Base-by-base conservation (phyloP, 2,329 filamentous ascomycete species). In the Emericellopsis cladophorae region DNA sequence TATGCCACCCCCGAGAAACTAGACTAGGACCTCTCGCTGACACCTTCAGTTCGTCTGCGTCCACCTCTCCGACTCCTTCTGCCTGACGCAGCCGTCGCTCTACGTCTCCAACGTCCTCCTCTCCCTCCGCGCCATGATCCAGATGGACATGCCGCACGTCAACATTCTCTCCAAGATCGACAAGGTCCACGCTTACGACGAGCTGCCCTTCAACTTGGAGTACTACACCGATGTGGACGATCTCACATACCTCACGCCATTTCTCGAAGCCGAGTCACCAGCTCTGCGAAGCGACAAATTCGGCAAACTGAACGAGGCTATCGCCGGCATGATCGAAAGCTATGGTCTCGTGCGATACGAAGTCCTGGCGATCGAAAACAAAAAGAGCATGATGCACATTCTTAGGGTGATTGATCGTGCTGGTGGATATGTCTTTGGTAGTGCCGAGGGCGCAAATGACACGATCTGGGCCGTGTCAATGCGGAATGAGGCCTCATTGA, bases 81-180 rank as follows among this genome's bases (percentile, higher is more conserved):
- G 87, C 58, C 73, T 96, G 23, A 95, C 89, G 1, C 79, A 93
- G 45, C 92, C 92, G 1, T 95, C 89, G 4, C 76, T 96, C 45
- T 98, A 95, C 62, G 83, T 98, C 44, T 94, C 90, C 49, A 92
- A 93, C 51, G 73, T 98, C 43, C 80, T 98, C 42, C 79, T 98
- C 21, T 90, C 88, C 42, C 77, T 98, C 48, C 83, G 92, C 49
- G 89, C 87, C 51, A 98, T 98, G 90, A 79, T 98, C 40, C 92
- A 96, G 64, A 90, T 98, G 75, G 92, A 96, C 55, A 83, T 96
- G 46, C 88, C 92, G 1, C 87, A 95, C 56, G 71, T 98, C 49
- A 98, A 98, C 55, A 85, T 98, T 46, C 74, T 98, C 22, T 95
- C 89, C 43, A 98, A 98, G 65, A 94, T 98, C 63, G 92, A 98